Evolutionary conservation across 441 rosid genomes (phyloP).

Genomic region (Euphorbia schlechtendalii): DNA sequence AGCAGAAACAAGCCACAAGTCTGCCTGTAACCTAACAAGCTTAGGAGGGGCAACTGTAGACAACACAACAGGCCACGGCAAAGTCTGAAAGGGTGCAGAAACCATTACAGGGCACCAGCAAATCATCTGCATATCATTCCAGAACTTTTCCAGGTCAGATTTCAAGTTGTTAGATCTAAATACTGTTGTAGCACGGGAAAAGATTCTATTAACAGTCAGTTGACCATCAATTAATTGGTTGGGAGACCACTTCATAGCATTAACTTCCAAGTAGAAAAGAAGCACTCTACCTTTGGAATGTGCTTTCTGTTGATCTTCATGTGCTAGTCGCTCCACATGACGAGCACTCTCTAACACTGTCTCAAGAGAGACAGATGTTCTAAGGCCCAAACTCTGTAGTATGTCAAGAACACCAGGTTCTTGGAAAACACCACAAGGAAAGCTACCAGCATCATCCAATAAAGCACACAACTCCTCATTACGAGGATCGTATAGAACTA

Average conservation of each 20-base stretch:
- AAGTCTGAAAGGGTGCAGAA: constrained; percentile 68
- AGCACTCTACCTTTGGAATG: constrained; percentile 74
- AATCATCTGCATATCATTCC: constrained; percentile 83
- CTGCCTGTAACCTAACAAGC: constrained; percentile 79
- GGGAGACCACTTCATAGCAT: constrained; percentile 90
- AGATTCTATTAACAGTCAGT: constrained; percentile 63
- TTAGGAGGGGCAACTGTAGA: constrained; percentile 95
- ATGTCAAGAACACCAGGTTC: constrained; percentile 69
- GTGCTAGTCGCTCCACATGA: constrained; percentile 67
- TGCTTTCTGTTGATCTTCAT: constrained; percentile 68
- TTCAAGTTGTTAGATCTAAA: constrained; percentile 73
- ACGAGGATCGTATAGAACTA: constrained; percentile 83
- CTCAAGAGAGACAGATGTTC: constrained; percentile 77
- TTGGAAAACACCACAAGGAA: constrained; percentile 68
- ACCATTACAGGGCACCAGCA: constrained; percentile 98
- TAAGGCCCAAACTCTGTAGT: constrained; percentile 87
- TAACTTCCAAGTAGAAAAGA: constrained; percentile 85
- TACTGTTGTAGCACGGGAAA: constrained; percentile 88
- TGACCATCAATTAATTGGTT: constrained; percentile 56
- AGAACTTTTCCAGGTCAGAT: constrained; percentile 78
- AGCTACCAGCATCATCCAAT: constrained; percentile 77
- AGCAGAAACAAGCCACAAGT: constrained; percentile 96
- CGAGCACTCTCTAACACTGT: constrained; percentile 82
- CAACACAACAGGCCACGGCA: constrained; percentile 93
- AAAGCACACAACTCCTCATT: constrained; percentile 82